Conservation (phyloP, 2,329 filamentous ascomycete species). For the Lachnellula cervina region DNA sequence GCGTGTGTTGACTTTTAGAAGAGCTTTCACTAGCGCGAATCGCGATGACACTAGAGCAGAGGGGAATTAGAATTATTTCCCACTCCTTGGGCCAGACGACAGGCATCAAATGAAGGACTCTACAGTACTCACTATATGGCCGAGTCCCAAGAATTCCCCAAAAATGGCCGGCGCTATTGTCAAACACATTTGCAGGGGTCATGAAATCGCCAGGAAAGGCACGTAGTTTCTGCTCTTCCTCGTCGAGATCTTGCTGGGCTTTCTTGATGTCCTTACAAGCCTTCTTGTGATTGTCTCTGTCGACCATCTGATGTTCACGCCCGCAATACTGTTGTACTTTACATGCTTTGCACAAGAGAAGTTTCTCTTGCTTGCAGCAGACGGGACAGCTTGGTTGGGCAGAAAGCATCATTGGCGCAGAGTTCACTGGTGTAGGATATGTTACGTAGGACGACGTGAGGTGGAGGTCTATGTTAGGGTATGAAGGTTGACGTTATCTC, state of each 20-base stretch:
- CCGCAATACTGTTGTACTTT: constrained; percentile 42
- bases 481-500: no score
- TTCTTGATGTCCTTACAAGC: constrained; percentile 37
- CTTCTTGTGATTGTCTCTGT: constrained; percentile 37
- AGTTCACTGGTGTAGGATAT: neutral
- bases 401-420: constrained; percentile 3
- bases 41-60: constrained; percentile 31
- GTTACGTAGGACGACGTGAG: neutral
- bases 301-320: constrained; percentile 37
- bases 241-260: constrained; percentile 24
- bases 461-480: neutral
- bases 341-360: constrained; percentile 40
- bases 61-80: neutral
- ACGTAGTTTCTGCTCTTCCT: constrained; percentile 38
- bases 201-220: constrained; percentile 25
- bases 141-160: constrained; percentile 39
- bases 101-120: neutral
- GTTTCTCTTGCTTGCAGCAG: constrained; percentile 26
- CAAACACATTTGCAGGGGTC: constrained; percentile 34
- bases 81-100: neutral
- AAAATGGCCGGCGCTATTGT: constrained; percentile 37
- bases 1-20: constrained; percentile 32
- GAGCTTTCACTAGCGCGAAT: constrained; percentile 29
- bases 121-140: constrained; percentile 33
- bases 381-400: constrained; percentile 20